A percentile compares a stretch with the other conserved stretches of the same genome.
phyloP scores from a whole-genome alignment of 2,329 filamentous ascomycete genomes.

The Fusarium sp. region DNA sequence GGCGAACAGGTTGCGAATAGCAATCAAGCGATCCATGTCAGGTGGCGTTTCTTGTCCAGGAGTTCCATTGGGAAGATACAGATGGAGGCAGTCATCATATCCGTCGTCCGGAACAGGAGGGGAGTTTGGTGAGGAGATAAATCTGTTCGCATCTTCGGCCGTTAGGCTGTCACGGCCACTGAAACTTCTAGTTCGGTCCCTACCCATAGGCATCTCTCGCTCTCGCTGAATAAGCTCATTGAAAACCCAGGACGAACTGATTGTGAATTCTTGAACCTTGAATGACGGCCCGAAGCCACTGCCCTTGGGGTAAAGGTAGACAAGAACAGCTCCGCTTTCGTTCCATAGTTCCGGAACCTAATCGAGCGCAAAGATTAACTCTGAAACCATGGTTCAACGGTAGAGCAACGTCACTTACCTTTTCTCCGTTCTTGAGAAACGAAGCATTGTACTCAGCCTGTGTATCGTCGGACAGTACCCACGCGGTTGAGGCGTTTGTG shows the following conservation, averaged over 20 bases:
- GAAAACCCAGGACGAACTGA: conserved; percentile 64
- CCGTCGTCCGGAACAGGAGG: conserved; percentile 49
- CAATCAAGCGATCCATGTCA: conserved; percentile 65
- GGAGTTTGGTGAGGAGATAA: conserved; percentile 50
- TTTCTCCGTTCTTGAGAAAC: conserved; percentile 63
- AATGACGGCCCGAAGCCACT: conserved; percentile 66
- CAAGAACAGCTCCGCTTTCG: conserved; percentile 64
- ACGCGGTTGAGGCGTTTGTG: conserved; percentile 51
- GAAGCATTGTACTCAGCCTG: conserved; percentile 65
- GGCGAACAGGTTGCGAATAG: conserved; percentile 72
- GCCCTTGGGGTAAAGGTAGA: conserved; percentile 65
- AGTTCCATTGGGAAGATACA: conserved; percentile 62
- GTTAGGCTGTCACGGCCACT: conserved; percentile 58
- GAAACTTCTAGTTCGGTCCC: conserved; percentile 56
- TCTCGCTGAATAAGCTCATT: conserved; percentile 62
- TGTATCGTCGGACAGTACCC: conserved; percentile 64
- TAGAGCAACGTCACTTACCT: conserved; percentile 51
- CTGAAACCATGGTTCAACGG: conserved; percentile 8
- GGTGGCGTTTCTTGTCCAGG: conserved; percentile 46
- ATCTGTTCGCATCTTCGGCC: conserved; percentile 59
- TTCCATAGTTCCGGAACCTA: conserved; percentile 75
- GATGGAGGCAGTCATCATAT: conserved; percentile 53
- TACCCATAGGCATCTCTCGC: conserved; percentile 43
- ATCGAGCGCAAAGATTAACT: conserved; percentile 21
- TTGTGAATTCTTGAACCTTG: conserved; percentile 64